Evolutionary conservation across 345 rosid species (phyloP).

Genomic region (Balakata baccata): DNA sequence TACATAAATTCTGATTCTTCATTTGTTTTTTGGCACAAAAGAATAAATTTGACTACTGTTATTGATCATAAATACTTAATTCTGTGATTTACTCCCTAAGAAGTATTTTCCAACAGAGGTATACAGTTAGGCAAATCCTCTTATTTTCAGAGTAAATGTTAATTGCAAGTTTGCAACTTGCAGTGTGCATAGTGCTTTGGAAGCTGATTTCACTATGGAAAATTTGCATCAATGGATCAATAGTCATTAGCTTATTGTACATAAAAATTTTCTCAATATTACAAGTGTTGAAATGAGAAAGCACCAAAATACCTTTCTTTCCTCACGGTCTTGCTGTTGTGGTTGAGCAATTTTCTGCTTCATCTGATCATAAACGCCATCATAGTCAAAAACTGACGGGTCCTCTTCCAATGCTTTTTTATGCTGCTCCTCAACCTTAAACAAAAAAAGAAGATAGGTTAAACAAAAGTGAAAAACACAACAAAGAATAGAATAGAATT

Average conservation of each 20-base stretch:
- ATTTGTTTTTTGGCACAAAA: no score
- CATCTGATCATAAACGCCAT: conserved; percentile 80
- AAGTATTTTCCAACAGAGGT: not conserved
- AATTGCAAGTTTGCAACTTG: not conserved
- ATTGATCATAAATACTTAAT: not conserved
- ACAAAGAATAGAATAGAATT: not conserved
- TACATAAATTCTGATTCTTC: not conserved
- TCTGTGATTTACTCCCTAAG: not conserved
- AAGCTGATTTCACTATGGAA: not conserved
- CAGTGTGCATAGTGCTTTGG: not conserved
- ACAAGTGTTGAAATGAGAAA: not conserved
- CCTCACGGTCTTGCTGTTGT: conserved; percentile 51
- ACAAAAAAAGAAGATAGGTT: not conserved
- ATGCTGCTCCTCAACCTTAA: conserved; percentile 80
- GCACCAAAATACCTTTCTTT: conserved; percentile 51
- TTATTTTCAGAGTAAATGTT: not conserved
- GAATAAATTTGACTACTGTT: not conserved
- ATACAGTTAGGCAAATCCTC: not conserved
- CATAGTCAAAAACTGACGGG: conserved; percentile 73
- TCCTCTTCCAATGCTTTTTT: conserved; percentile 84
- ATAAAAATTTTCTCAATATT: not conserved
- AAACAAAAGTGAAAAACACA: not conserved
- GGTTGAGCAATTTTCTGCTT: conserved; percentile 57
- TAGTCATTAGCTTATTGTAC: not conserved
- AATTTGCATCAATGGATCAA: not conserved